Percentiles rank a stretch among this genome's conserved stretches.
These are phyloP conservation scores for Talaromyces verruculosus DNA, from an alignment of 2,329 filamentous ascomycete species.

Conservation along the genomic window DNA sequence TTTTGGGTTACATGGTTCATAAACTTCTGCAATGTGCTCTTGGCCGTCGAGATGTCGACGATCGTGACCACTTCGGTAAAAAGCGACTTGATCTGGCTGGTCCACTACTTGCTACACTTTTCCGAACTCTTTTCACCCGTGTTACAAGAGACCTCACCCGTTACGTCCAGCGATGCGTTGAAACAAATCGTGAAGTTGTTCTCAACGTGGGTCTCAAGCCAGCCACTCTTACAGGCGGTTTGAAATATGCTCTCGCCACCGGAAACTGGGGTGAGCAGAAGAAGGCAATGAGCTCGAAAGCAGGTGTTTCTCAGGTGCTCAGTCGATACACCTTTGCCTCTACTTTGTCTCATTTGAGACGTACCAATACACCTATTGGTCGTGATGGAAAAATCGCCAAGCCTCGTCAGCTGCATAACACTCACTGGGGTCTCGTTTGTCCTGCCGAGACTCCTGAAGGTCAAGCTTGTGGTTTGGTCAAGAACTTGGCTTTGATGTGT, in stretches of 20 bases:
- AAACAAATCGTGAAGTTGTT: conserved; percentile 85
- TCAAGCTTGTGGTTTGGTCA: conserved; percentile 96
- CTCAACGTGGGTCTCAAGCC: conserved; percentile 87
- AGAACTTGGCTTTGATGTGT: conserved; percentile 97
- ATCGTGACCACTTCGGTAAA: conserved; percentile 98
- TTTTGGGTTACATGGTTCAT: conserved; percentile 98
- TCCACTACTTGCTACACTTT: conserved; percentile 91
- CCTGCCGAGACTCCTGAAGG: conserved; percentile 97
- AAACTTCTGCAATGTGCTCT: conserved; percentile 90
- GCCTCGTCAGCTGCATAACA: conserved; percentile 95
- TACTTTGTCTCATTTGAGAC: conserved; percentile 90
- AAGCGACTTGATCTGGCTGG: conserved; percentile 95
- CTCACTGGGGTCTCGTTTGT: conserved; percentile 96
- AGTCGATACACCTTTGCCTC: conserved; percentile 98
- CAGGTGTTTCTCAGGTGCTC: conserved; percentile 95
- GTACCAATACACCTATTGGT: conserved; percentile 96
- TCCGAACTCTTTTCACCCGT: conserved; percentile 86
- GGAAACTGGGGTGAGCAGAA: conserved; percentile 99
- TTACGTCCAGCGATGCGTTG: conserved; percentile 89
- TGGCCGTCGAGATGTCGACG: conserved; percentile 88
- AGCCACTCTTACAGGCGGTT: conserved; percentile 83
- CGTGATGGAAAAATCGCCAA: conserved; percentile 98
- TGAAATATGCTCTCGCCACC: conserved; percentile 95
- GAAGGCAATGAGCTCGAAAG: conserved; percentile 91
- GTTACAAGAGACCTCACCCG: conserved; percentile 87